phyloP scores from a whole-genome alignment of 2,329 filamentous ascomycete species.

The Helminthosporium solani region DNA sequence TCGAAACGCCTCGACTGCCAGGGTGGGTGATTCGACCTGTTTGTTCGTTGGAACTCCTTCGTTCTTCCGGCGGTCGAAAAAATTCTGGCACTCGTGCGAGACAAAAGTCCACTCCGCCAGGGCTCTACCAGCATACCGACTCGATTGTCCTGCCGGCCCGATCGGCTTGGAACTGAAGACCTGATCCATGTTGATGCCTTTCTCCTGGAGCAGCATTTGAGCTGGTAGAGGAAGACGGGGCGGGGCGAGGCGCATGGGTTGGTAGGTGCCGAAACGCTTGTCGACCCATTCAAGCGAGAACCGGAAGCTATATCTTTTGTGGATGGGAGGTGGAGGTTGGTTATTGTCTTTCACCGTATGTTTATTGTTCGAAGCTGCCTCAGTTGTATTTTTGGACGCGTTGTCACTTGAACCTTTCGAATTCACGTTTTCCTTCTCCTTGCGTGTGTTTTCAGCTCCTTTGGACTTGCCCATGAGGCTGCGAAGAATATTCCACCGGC shows the following conservation, averaged over 20 bases:
- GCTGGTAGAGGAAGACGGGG: constrained; percentile 71
- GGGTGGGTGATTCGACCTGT: constrained; percentile 68
- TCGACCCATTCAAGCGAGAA: constrained; percentile 71
- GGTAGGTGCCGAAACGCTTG: constrained; percentile 56
- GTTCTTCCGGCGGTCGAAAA: constrained; percentile 71
- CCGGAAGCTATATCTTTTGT: constrained; percentile 66
- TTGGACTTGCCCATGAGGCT: constrained; percentile 60
- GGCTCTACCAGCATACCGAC: constrained; percentile 68
- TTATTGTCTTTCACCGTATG: constrained; percentile 11
- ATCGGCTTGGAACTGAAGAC: constrained; percentile 36
- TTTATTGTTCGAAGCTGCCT: constrained; percentile 10
- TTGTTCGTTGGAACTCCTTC: constrained; percentile 68
- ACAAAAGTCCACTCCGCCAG: constrained; percentile 77
- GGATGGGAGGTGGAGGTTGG: constrained; percentile 54
- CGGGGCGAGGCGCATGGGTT: constrained; percentile 63
- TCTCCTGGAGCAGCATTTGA: constrained; percentile 60
- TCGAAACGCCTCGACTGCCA: constrained; percentile 65
- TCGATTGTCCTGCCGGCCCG: constrained; percentile 43
- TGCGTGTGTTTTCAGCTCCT: constrained; percentile 22
- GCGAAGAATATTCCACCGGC: constrained; percentile 62
- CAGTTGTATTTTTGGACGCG: constrained; percentile 8
- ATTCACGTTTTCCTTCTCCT: constrained; percentile 22
- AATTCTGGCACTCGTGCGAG: constrained; percentile 76
- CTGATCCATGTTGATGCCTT: constrained; percentile 30
- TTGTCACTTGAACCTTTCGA: constrained; percentile 16